Evolutionary conservation across 2,329 filamentous ascomycete species (phyloP).

Genomic region (Pestalotiopsis sp.): DNA sequence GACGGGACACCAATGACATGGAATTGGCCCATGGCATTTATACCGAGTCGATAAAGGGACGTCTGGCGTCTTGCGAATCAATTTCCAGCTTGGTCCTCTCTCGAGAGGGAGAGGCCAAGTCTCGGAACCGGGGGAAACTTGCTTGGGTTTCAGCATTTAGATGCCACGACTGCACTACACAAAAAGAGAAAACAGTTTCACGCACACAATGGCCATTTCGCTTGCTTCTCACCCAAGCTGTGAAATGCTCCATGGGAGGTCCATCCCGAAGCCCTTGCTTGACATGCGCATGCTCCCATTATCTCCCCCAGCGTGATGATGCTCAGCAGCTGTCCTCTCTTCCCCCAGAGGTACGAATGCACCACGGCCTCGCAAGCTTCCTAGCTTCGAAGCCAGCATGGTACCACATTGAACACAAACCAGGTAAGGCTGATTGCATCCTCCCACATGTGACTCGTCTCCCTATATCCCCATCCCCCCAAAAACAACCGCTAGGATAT

Average conservation of each 20-base stretch:
- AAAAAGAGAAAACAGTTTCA: constrained; percentile 42
- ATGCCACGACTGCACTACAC: constrained; percentile 29
- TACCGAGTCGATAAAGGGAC: constrained; percentile 8
- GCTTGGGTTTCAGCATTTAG: constrained; percentile 31
- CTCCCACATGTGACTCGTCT: background rate
- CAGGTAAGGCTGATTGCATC: background rate
- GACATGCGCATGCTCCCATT: constrained; percentile 3
- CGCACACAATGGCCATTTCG: constrained; percentile 76
- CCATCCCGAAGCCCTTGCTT: constrained; percentile 63
- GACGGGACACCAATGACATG: constrained; percentile 6
- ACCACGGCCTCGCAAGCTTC: background rate
- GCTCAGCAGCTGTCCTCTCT: background rate
- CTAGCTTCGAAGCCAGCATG: background rate
- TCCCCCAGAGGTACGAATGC: background rate
- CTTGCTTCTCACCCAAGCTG: constrained; percentile 48
- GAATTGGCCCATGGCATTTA: constrained; percentile 12
- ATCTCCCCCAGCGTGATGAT: background rate
- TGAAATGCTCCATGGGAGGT: constrained; percentile 80
- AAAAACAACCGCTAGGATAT: constrained; percentile 72
- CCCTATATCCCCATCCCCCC: background rate
- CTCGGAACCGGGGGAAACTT: background rate
- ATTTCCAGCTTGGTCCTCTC: background rate
- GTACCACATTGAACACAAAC: background rate
- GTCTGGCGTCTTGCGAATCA: constrained; percentile 11
- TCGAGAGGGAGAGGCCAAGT: background rate